Evolutionary conservation across 2,329 filamentous ascomycete species (phyloP).

Genomic region (Hortaea werneckii): DNA sequence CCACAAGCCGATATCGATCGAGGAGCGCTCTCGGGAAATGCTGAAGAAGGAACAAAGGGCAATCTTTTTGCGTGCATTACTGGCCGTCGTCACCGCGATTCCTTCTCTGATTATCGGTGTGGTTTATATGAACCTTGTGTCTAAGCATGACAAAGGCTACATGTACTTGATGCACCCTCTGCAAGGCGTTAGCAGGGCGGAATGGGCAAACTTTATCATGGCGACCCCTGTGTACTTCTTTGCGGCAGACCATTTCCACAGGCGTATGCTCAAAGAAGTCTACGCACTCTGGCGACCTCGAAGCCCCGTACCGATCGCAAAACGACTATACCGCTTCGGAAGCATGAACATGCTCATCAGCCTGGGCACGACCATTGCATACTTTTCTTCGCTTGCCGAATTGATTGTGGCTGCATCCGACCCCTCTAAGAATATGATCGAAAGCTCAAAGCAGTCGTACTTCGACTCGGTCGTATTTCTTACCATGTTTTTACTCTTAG

Average conservation of each 20-base stretch:
- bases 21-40: slow-evolving; percentile 68
- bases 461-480: slow-evolving; percentile 91
- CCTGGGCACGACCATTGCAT: slow-evolving; percentile 77
- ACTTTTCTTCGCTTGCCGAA: slow-evolving; percentile 70
- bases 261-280: slow-evolving; percentile 68
- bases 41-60: slow-evolving; percentile 58
- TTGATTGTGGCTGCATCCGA: slow-evolving; percentile 49
- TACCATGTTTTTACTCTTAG: slow-evolving; percentile 72
- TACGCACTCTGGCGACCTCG: slow-evolving; percentile 64
- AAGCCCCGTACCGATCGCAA: slow-evolving; percentile 61
- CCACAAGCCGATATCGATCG: slow-evolving; percentile 70
- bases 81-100: slow-evolving; percentile 61
- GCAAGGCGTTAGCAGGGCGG: slow-evolving; percentile 55
- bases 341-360: slow-evolving; percentile 96
- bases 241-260: slow-evolving; percentile 76
- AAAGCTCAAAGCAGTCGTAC: slow-evolving; percentile 41
- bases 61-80: slow-evolving; percentile 58
- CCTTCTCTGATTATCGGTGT: slow-evolving; percentile 83
- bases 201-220: slow-evolving; percentile 70
- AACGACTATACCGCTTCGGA: slow-evolving; percentile 81
- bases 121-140: slow-evolving; percentile 77
- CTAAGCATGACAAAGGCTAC: slow-evolving; percentile 46
- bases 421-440: slow-evolving; percentile 18
- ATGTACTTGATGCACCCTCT: slow-evolving; percentile 61
- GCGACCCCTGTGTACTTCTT: slow-evolving; percentile 67